phyloP scores from a whole-genome alignment of 2,329 filamentous ascomycete genomes.

The Paecilomyces fulvus region DNA sequence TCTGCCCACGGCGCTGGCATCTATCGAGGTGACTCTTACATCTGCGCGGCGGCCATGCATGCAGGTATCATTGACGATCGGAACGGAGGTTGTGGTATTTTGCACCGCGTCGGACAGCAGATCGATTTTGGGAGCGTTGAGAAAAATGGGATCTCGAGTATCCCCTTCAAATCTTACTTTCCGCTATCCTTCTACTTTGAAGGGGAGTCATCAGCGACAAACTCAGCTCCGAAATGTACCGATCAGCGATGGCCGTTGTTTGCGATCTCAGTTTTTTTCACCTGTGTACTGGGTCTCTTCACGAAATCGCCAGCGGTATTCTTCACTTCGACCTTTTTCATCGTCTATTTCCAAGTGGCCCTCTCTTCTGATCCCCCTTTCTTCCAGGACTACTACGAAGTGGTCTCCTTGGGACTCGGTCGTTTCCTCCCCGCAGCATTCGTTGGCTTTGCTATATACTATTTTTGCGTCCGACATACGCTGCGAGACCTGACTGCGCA shows the following conservation, averaged over 20 bases:
- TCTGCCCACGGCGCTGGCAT: conserved; percentile 35
- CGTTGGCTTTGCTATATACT: conserved; percentile 49
- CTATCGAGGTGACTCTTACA: conserved; percentile 54
- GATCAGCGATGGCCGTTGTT: conserved; percentile 53
- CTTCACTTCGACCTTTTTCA: conserved; percentile 47
- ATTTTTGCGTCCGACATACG: conserved; percentile 43
- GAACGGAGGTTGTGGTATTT: conserved; percentile 49
- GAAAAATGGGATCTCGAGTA: conserved; percentile 44
- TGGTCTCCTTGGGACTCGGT: conserved; percentile 47
- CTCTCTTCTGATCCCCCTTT: conserved; percentile 53
- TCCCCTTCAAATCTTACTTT: conserved; percentile 49
- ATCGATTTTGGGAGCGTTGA: conserved; percentile 37
- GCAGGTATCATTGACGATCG: conserved; percentile 48
- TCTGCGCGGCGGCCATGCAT: conserved; percentile 53
- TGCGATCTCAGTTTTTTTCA: conserved; percentile 46
- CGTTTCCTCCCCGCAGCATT: conserved; percentile 54
- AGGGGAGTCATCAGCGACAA: conserved; percentile 19
- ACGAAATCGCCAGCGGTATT: conserved; percentile 49
- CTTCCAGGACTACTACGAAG: conserved; percentile 44
- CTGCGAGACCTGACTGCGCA: conserved; percentile 46
- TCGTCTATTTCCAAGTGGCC: conserved; percentile 52
- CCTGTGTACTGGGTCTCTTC: conserved; percentile 47
- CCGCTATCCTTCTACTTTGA: conserved; percentile 50
- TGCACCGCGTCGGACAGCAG: conserved; percentile 46
- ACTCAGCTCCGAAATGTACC: conserved; percentile 33